phyloP scores from a whole-genome alignment of 805 yeast genomes.

The Yarrowia alimentaria region DNA sequence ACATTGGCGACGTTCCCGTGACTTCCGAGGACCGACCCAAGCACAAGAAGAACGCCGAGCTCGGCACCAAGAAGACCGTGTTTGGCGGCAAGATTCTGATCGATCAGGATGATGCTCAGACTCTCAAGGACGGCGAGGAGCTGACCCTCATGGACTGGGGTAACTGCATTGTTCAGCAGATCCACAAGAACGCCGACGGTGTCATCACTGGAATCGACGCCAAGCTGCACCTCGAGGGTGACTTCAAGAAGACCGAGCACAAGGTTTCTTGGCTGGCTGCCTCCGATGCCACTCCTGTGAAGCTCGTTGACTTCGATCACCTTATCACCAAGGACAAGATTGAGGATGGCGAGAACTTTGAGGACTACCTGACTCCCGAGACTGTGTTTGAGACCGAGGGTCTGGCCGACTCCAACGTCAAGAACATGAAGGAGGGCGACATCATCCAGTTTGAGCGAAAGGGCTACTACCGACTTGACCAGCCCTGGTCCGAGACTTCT shows the following conservation, averaged over 20 bases:
- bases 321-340: conserved; percentile 91
- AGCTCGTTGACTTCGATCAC: conserved; percentile 88
- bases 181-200: conserved; percentile 54
- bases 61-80: conserved; percentile 75
- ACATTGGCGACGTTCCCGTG: conserved; percentile 63
- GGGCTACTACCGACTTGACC: conserved; percentile 87
- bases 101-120: conserved; percentile 81
- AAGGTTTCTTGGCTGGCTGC: conserved; percentile 93
- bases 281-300: conserved; percentile 71
- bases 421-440: conserved; percentile 76
- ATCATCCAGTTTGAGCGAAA: conserved; percentile 94
- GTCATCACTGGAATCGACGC: conserved; percentile 70
- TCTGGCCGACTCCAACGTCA: conserved; percentile 75
- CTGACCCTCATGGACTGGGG: conserved; percentile 99
- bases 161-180: conserved; percentile 74
- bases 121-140: conserved; percentile 81
- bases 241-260: conserved; percentile 93
- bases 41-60: conserved; percentile 92
- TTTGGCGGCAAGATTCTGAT: conserved; percentile 63
- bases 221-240: conserved; percentile 87
- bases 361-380: conserved; percentile 82
- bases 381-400: conserved; percentile 82
- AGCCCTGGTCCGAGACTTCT: conserved; percentile 51
- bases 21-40: conserved; percentile 74
- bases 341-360: conserved; percentile 91